Conservation (phyloP, 257 asterid species). For the Nicotiana tomentosiformis region DNA sequence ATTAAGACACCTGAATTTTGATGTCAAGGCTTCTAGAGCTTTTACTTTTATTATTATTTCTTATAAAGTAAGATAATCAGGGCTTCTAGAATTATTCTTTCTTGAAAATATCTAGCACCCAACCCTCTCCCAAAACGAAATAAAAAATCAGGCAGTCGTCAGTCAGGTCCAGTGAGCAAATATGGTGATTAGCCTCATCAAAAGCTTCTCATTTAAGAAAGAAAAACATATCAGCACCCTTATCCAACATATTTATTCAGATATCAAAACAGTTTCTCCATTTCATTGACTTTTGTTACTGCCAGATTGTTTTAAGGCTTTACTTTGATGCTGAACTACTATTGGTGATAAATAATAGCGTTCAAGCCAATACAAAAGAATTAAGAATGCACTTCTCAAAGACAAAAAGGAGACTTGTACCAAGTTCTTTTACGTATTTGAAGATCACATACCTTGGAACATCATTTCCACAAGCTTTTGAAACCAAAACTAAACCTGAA, state of each 20-base stretch:
- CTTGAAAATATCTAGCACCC: background rate
- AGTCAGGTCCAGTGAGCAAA: background rate
- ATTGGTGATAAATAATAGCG: background rate
- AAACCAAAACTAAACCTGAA: slow-evolving; percentile 79
- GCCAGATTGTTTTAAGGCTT: background rate
- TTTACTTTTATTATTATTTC: no score
- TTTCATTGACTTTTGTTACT: background rate
- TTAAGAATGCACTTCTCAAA: background rate
- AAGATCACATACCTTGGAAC: slow-evolving; percentile 55
- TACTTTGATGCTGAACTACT: background rate
- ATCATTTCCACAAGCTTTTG: slow-evolving; percentile 93
- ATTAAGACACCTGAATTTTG: background rate
- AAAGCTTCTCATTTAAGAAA: background rate
- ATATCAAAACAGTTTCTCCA: background rate
- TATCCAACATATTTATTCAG: background rate
- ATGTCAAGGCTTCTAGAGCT: background rate
- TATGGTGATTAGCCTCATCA: background rate
- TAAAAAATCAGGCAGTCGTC: background rate
- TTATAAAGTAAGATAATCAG: no score
- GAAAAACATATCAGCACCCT: background rate
- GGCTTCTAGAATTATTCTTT: background rate
- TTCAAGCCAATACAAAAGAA: background rate
- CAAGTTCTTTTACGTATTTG: background rate
- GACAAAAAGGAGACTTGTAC: background rate
- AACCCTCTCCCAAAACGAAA: no score